Conservation (phyloP, 2,329 filamentous ascomycete genomes). For the Fonsecaea erecta region DNA sequence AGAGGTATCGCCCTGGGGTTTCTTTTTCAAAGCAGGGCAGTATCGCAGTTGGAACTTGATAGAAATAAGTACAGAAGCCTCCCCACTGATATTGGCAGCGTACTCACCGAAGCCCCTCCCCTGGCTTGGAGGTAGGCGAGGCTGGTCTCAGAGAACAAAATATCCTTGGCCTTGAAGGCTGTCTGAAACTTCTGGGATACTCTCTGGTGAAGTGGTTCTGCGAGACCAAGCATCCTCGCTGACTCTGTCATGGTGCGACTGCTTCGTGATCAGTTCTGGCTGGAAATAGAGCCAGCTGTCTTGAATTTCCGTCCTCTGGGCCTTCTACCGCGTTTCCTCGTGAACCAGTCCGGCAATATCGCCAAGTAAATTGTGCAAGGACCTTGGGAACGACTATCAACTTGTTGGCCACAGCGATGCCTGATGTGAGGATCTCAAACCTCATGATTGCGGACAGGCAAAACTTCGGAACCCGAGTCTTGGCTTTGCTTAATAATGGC, state of each 20-base stretch:
- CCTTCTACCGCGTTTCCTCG: neutral
- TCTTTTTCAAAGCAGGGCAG: constrained; percentile 54
- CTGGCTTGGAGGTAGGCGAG: constrained; percentile 29
- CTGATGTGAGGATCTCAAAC: neutral
- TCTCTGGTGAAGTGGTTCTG: constrained; percentile 24
- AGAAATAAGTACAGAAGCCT: neutral
- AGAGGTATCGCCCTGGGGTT: constrained; percentile 40
- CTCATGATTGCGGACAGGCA: neutral
- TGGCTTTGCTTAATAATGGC: neutral
- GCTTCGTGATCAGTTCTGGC: neutral
- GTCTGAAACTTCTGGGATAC: constrained; percentile 32
- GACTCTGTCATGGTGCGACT: constrained; percentile 21
- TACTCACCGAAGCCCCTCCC: constrained; percentile 31
- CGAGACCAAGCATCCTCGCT: constrained; percentile 23
- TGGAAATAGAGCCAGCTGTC: neutral
- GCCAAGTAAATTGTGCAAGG: neutral
- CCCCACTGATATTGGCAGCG: neutral
- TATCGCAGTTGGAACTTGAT: constrained; percentile 54
- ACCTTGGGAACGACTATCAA: neutral
- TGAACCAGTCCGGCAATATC: neutral
- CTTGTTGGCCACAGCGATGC: neutral
- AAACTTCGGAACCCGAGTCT: neutral
- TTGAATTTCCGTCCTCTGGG: neutral
- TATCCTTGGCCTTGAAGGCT: constrained; percentile 29
- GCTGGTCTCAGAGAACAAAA: constrained; percentile 37